Base-by-base conservation (phyloP, 352 stramenopile species). In the Blastocystis sp. region DNA sequence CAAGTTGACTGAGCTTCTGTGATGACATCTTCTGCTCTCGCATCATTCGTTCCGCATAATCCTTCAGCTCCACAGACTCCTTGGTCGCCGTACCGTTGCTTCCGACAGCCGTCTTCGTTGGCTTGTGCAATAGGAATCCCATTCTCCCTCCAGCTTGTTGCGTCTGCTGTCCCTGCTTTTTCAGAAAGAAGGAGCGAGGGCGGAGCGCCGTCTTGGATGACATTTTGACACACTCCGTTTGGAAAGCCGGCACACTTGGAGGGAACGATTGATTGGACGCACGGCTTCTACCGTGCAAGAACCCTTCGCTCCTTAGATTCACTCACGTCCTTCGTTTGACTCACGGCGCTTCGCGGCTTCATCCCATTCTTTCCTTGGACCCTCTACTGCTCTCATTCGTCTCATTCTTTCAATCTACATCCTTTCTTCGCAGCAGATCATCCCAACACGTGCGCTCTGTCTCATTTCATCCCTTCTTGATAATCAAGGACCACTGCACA, bases 11-110 rank as follows among this genome's bases (percentile, higher is more conserved):
- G 34, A 81, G 69, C 69, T 65, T 81, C 48, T 81, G 69, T 1
- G 69, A 81, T 29, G 69, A 81, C 48, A 81, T 54, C 51, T 46
- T 61, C 42, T 81, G 69, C 38, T 81, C 69, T 14, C 48, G 27
- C 51, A 81, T 81, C 69, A 81, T 81, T 46, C 63, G 61, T 51
- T 81, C 69, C 16, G 69, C 69, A 81, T 81, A 81, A 6, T 81
- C 69, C 34, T 81, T 81, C 46, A 81, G 46, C 4, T 63, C 69
- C 18, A 64, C 4, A 40, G 69, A 81, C 51, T 81, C 69, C 40
- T 81, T 81, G 38, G 69, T 81, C 16, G 40, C 48, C 14, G 14
- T 32, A 53, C 21, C 40, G 14, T 18, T 64, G 11, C 24, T 48
- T 75, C 16, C 36, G 32, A 14, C 18, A n/a, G n/a, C n/a, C n/a